Base-by-base conservation (phyloP, 495 filamentous ascomycete species). In the Penicillium longicatenatum region DNA sequence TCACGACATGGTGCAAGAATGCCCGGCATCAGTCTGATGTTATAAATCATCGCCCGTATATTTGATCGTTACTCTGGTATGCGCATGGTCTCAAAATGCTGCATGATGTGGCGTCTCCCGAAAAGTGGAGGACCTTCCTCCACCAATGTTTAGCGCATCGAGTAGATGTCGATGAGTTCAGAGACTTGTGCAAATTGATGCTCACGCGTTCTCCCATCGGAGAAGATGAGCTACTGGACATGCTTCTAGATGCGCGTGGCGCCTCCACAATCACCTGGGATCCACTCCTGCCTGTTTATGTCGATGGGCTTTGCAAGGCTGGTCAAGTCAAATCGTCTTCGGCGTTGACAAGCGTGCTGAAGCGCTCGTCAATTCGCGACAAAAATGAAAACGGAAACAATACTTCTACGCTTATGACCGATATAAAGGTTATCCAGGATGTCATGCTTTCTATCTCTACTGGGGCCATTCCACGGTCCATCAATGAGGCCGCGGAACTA, bases 231-330 rank as follows among this genome's bases (percentile, higher is more conserved):
- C 74, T 91, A 43, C 79, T 88, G 55, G 82, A 87, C 54, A 64
- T 89, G 3, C 75, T 87, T 30, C 72, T 91, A 6, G 78, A 78
- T 22, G 83, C 84, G 2, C 79, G 79, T 24, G 65, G 69, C 14
- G 65, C 67, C 26, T 79, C 79, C 49, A 71, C 63, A 35, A 67
- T 79, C 62, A 73, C 72, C 56, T 81, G 87, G 70, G 89, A 92
- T 59, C 85, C 85, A 21, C 77, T 88, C 44, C 70, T 89, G 21
- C 77, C 80, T 6, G 74, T 81, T 19, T 93, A 92, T 71, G 68
- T 89, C 30, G 78, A 87, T 66, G 76, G 77, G 14, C 77, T 92
- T 26, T 78, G 85, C 31, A 76, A 79, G 35, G 66, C 73, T 43
- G 77, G 77, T 9, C 66, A 77, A 54, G 73, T 88, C 30, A 82